These are phyloP conservation scores for Olyra latifolia DNA, from an alignment of 176 grass and related monocot genomes.

Conservation along the genomic window DNA sequence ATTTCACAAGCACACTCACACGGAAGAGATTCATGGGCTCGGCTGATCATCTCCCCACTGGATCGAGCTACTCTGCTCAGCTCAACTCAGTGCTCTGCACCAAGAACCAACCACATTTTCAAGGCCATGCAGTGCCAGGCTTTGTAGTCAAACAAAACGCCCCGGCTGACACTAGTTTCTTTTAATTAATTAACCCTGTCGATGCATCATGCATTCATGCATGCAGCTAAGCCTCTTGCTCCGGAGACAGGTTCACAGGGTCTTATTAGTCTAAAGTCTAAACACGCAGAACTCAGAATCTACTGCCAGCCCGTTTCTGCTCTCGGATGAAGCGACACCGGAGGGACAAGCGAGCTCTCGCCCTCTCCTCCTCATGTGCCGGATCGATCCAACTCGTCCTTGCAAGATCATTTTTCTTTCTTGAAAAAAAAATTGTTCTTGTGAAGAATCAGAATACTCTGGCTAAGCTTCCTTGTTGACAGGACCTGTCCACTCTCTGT, in stretches of 20 bases:
- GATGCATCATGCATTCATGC: neutral
- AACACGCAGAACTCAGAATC: conserved; percentile 31
- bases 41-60: neutral
- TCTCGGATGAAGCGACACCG: conserved; percentile 15
- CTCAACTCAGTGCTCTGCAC: neutral
- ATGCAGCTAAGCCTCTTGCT: neutral
- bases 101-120: neutral
- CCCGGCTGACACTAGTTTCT: neutral
- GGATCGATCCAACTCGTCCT: conserved; percentile 29
- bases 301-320: conserved; percentile 39
- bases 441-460: conserved; percentile 9
- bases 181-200: neutral
- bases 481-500: neutral
- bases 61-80: neutral
- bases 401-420: neutral
- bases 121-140: conserved; percentile 16
- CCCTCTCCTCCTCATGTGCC: conserved; percentile 21
- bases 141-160: conserved; percentile 26
- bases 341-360: conserved; percentile 15
- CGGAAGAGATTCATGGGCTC: neutral
- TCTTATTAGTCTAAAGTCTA: neutral
- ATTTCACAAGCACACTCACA: no score
- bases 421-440: neutral
- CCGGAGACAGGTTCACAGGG: no score
- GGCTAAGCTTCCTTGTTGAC: neutral